Evolutionary conservation across 139 green algal species (phyloP), one percentile per base, ranked within the genome.

Genomic region (Pleodorina starrii): DNA sequence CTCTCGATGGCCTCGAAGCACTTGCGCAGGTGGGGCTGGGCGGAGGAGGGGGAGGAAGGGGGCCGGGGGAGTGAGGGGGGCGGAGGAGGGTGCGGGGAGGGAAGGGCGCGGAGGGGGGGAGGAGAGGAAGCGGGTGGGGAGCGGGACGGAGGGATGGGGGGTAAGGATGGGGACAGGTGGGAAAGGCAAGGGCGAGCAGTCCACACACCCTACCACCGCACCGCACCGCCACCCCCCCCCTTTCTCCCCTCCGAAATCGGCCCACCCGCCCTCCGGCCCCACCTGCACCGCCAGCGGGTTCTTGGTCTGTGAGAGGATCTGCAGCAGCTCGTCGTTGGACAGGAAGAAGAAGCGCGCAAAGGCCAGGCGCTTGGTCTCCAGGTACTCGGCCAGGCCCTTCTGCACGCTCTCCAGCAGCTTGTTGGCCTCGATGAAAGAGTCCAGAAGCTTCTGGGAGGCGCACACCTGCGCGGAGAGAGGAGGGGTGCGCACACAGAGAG

Each of bases 281-380:
- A 86, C 83, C 83, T 80, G 73, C 84, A 97, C 94, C 0, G 94
- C 93, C 42, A 96, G 88, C 14, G 95, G 95, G 69, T 97, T 95
- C 90, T 96, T 96, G 50, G 91, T 93, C 92, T 97, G 95, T 50
- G 85, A 93, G 43, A 97, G 91, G 60, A 97, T 97, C 93, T 96
- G 90, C 51, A 97, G 93, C 78, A 97, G 94, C 94, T 97, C 95
- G 84, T 97, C 95, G 89, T 97, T 97, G 89, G 95, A 97, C 5
- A 97, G 87, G 92, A 97, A 97, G 89, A 96, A 97, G 92, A 97
- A 97, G 63, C 93, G 90, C n/a, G 91, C 87, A 71, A 97, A 97
- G 1, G 93, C 94, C 40, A 97, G 82, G 57, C 95, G 91, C 91
- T 97, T 97, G 51, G 94, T 97, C 93, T 97, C 95, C 74, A 96